Percentiles rank a stretch among this genome's conserved stretches.
Conservation (phyloP, 2,329 filamentous ascomycete species). For the Hansfordia pulvinata region DNA sequence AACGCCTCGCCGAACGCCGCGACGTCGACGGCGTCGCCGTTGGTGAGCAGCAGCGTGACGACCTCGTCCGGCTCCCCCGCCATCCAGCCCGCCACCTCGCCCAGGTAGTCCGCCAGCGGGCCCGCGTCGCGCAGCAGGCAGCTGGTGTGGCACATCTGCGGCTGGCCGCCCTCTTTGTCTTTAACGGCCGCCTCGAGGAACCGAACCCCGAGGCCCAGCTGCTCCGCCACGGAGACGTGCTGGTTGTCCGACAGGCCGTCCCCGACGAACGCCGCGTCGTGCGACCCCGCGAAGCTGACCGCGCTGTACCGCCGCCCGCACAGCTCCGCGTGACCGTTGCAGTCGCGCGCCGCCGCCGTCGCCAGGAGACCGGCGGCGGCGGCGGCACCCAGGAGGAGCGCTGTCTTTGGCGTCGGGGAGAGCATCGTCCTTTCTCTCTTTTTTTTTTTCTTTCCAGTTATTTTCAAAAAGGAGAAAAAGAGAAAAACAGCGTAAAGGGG, state of each 20-base stretch:
- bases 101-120: slow-evolving; percentile 38
- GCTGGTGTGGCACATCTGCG: slow-evolving; percentile 51
- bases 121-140: slow-evolving; percentile 48
- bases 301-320: slow-evolving; percentile 45
- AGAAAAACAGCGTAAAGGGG: too few species aligned
- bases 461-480: too few species aligned
- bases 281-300: slow-evolving; percentile 47
- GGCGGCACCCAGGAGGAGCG: too few species aligned
- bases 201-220: slow-evolving; percentile 48
- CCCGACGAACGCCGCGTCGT: slow-evolving; percentile 53
- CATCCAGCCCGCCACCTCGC: slow-evolving; percentile 45
- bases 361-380: too few species aligned
- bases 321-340: slow-evolving; percentile 43
- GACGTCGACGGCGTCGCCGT: slow-evolving; percentile 42
- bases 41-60: slow-evolving; percentile 49
- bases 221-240: slow-evolving; percentile 39
- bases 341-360: too few species aligned
- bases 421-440: too few species aligned
- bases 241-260: slow-evolving; percentile 42
- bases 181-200: slow-evolving; percentile 54
- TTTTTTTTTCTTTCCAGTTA: too few species aligned
- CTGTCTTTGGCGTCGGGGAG: too few species aligned
- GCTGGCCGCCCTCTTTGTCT: slow-evolving; percentile 33
- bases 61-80: slow-evolving; percentile 45
- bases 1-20: slow-evolving; percentile 41